Conservation (phyloP, 768 basidiomycete genomes). For the Leccinum fibrillosum region DNA sequence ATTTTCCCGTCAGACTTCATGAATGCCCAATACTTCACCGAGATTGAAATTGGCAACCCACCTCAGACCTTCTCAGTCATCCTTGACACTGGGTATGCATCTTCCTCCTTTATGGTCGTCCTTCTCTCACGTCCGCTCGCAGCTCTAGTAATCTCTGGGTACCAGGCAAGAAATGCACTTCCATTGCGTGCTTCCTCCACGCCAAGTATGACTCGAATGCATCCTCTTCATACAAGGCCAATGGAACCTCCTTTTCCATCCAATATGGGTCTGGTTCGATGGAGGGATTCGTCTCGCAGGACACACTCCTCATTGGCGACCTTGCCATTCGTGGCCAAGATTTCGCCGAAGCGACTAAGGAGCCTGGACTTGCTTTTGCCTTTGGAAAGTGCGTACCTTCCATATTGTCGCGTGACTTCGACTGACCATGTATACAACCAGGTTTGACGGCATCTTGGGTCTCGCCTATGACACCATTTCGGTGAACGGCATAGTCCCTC, state of each 20-base stretch:
- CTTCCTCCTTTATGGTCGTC: constrained; percentile 18
- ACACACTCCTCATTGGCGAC: constrained; percentile 79
- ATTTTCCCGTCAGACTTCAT: constrained; percentile 68
- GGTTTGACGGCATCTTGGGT: constrained; percentile 94
- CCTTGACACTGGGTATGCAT: constrained; percentile 78
- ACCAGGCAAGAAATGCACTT: constrained; percentile 74
- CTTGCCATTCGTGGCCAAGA: constrained; percentile 69
- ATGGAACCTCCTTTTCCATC: constrained; percentile 86
- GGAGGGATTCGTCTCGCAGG: constrained; percentile 92
- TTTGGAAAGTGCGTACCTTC: constrained; percentile 75
- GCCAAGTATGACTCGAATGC: constrained; percentile 79
- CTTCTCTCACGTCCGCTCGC: constrained; percentile 2
- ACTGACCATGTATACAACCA: constrained; percentile 25
- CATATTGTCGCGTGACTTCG: background rate
- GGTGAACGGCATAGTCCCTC: constrained; percentile 89
- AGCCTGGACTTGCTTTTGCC: constrained; percentile 96
- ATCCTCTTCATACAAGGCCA: constrained; percentile 86
- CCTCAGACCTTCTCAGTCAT: constrained; percentile 92
- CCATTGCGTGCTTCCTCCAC: constrained; percentile 93
- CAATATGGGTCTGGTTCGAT: constrained; percentile 96
- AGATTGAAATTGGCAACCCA: constrained; percentile 80
- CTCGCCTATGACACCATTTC: constrained; percentile 94
- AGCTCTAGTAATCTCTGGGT: constrained; percentile 96
- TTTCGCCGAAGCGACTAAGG: constrained; percentile 94
- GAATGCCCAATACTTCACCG: constrained; percentile 96